Evolutionary conservation across 345 rosid species (phyloP).

Genomic region (Hibiscus syriacus): DNA sequence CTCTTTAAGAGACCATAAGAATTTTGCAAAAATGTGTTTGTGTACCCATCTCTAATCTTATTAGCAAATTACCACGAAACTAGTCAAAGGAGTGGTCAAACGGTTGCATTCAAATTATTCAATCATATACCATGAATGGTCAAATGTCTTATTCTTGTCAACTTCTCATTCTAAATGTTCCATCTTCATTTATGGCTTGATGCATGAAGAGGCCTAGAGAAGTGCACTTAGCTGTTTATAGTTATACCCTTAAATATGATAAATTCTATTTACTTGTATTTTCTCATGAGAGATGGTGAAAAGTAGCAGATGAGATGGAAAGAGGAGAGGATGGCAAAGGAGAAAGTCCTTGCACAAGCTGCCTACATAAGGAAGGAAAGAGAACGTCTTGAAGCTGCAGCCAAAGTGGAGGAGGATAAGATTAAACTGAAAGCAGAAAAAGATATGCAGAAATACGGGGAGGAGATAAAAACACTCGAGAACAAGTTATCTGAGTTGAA

Average conservation of each 20-base stretch:
- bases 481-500: conserved; percentile 29
- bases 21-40: not conserved
- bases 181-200: not conserved
- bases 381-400: conserved; percentile 32
- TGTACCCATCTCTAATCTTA: not conserved
- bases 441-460: conserved; percentile 20
- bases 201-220: not conserved
- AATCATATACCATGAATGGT: not conserved
- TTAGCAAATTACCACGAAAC: no score
- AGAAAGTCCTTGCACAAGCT: conserved; percentile 16
- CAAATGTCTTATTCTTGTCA: not conserved
- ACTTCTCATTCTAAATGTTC: not conserved
- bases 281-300: conserved; percentile 6
- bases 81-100: not conserved
- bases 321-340: conserved; percentile 15
- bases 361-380: conserved; percentile 25
- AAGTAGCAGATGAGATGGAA: conserved; percentile 23
- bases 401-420: conserved; percentile 30
- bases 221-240: not conserved
- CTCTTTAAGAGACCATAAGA: not conserved
- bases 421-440: conserved; percentile 34
- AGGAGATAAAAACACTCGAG: conserved; percentile 30
- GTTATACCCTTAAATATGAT: not conserved
- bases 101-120: not conserved
- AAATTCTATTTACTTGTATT: not conserved